Conservation (phyloP, 2,329 filamentous ascomycete genomes). For the Cryphonectria naterciae region DNA sequence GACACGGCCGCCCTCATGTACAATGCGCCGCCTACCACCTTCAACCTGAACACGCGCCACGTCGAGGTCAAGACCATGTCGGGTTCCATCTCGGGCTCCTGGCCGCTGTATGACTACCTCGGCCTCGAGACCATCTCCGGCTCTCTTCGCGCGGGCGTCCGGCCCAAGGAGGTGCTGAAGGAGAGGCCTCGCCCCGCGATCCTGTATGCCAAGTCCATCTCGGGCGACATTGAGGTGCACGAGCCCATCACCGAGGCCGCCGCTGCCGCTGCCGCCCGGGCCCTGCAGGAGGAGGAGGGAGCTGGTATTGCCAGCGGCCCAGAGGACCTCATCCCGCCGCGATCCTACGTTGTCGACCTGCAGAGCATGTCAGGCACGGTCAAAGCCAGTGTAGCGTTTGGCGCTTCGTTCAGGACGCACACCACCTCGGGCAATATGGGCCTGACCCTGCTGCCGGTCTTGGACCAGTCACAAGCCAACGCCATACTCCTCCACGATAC, state of each 20-base stretch:
- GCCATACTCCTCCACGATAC: not conserved
- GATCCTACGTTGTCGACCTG: constrained; percentile 52
- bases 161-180: constrained; percentile 44
- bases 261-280: constrained; percentile 28
- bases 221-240: constrained; percentile 46
- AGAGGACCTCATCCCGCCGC: constrained; percentile 42
- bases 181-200: constrained; percentile 43
- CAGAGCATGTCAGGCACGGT: constrained; percentile 51
- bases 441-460: constrained; percentile 49
- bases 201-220: constrained; percentile 47
- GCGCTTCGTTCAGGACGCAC: constrained; percentile 40
- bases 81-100: constrained; percentile 51
- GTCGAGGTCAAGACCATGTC: constrained; percentile 49
- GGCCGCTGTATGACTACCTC: constrained; percentile 55
- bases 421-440: constrained; percentile 48
- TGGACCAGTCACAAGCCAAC: constrained; percentile 37
- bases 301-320: constrained; percentile 11
- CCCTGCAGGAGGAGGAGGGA: constrained; percentile 12
- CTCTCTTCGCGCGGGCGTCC: constrained; percentile 45
- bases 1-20: constrained; percentile 33
- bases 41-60: constrained; percentile 47
- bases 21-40: constrained; percentile 40
- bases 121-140: constrained; percentile 50
- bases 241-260: constrained; percentile 44
- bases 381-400: constrained; percentile 46